phyloP scores from a whole-genome alignment of 208 protist species.

The Acanthamoeba lenticulata region DNA sequence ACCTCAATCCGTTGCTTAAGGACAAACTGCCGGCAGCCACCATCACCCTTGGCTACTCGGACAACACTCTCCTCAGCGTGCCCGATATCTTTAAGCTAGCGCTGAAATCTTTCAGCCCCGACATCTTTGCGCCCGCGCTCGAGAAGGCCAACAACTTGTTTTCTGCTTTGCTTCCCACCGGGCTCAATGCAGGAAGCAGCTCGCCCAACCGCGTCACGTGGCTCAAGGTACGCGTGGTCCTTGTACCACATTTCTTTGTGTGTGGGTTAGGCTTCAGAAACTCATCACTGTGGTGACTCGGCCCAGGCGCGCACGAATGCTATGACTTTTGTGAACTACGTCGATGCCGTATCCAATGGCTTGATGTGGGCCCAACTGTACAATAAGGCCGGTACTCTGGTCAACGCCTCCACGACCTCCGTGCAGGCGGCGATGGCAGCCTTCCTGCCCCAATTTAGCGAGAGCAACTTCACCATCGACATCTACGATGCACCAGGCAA shows the following conservation, averaged over 20 bases:
- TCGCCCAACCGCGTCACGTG: not conserved
- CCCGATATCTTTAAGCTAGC: not conserved
- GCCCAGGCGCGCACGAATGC: not conserved
- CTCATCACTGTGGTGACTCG: not conserved
- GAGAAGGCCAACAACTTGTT: not conserved
- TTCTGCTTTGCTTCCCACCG: not conserved
- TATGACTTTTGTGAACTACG: not conserved
- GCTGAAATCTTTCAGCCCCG: not conserved
- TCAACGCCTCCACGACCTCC: not conserved
- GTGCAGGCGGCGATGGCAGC: conserved; percentile 7
- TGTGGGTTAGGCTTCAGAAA: too few relatives aligned
- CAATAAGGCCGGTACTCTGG: not conserved
- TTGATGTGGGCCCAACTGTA: not conserved
- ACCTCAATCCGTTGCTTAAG: not conserved
- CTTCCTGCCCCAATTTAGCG: not conserved
- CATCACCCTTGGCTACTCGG: not conserved
- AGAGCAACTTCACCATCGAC: not conserved
- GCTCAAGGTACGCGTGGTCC: not conserved
- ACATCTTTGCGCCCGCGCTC: not conserved
- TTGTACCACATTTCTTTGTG: not conserved
- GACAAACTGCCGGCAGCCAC: not conserved
- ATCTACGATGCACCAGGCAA: not conserved
- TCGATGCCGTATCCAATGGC: not conserved
- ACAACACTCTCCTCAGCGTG: not conserved
- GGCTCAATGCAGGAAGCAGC: not conserved